phyloP scores from a whole-genome alignment of 768 basidiomycete species.

The Suillus brevipes region DNA sequence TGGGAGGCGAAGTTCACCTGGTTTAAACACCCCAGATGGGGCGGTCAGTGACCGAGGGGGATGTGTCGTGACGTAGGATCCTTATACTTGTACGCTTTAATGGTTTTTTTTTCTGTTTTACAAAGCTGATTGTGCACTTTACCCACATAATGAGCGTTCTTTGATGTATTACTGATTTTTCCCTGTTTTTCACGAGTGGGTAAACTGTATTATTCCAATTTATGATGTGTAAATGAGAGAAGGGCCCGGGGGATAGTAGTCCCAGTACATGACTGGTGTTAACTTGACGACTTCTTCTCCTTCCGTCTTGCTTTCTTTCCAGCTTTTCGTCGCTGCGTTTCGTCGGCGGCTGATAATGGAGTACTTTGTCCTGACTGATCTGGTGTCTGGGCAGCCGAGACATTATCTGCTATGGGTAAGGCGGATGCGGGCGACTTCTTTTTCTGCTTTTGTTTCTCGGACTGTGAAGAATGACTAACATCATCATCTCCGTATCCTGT shows the following conservation, averaged over 20 bases:
- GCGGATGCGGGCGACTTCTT: slow-evolving; percentile 8
- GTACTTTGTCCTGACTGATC: slow-evolving; percentile 21
- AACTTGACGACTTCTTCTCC: slow-evolving; percentile 23
- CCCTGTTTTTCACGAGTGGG: background rate
- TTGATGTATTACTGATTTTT: slow-evolving; percentile 13
- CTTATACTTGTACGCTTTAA: slow-evolving; percentile 31
- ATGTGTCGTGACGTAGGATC: slow-evolving; percentile 66
- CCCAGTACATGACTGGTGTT: background rate
- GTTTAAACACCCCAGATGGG: slow-evolving; percentile 50
- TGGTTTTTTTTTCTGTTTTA: slow-evolving; percentile 13
- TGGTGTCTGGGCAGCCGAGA: slow-evolving; percentile 11
- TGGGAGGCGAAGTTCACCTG: slow-evolving; percentile 44
- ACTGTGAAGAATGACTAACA: slow-evolving; percentile 6
- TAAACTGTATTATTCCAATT: slow-evolving; percentile 6
- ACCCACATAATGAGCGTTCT: slow-evolving; percentile 16
- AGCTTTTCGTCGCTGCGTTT: slow-evolving; percentile 24
- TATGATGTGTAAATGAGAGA: background rate
- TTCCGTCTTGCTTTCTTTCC: slow-evolving; percentile 39
- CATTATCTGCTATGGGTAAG: slow-evolving; percentile 3
- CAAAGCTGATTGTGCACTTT: slow-evolving; percentile 14
- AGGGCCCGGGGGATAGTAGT: background rate
- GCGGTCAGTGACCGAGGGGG: slow-evolving; percentile 49
- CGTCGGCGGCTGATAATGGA: slow-evolving; percentile 24
- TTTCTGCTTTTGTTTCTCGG: slow-evolving; percentile 11
- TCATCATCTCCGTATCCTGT: slow-evolving; percentile 35